Base-by-base conservation (phyloP, 2,329 filamentous ascomycete species). In the Diplodia scrobiculata region DNA sequence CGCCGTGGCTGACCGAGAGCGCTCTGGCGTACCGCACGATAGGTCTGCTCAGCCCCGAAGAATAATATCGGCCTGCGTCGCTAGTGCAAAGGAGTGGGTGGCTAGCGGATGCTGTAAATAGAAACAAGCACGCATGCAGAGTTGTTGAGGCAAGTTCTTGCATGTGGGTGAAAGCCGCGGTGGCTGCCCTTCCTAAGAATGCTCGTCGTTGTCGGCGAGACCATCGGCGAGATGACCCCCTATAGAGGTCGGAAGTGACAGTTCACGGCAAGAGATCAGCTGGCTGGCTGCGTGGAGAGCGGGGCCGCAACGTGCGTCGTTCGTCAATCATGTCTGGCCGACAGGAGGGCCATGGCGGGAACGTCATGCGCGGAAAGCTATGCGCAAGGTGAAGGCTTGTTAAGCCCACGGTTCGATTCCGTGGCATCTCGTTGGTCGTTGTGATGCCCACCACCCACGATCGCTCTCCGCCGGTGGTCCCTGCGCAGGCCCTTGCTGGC, bases 1-100 rank as follows among this genome's bases (percentile, higher is more conserved):
- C 38, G 36, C 14, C 21, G 51, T 65, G 62, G 62, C 62, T 32
- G 62, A 47, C 62, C 62, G 62, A 65, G 62, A 55, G 29, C 45
- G 62, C 47, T 55, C 62, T 65, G 62, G 62, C 62, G 50, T 52
- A 54, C 38, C 36, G 5, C 36, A 45, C 54, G 36, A 45, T 58
- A 25, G 25, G 2, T 25, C 29, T 41, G 38, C 32, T 58, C 36
- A 21, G 34, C 25, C 19, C 47, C 11, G 36, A 45, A 19, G 17
- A 10, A n/a, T 19, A 10, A n/a, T 19, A 45, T n/a, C 41, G 7
- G 13, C 14, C 54, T 29, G 11, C 19, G 36, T 21, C 36, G 21
- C 36, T 17, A 45, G 21, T 5, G 21, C 36, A 58, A 58, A 27
- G 14, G 41, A n/a, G 19, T 10, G 17, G 25, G 25, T 25, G 2